phyloP scores from a whole-genome alignment of 1,139 yeast species.

The Suhomyces yuchorum region DNA sequence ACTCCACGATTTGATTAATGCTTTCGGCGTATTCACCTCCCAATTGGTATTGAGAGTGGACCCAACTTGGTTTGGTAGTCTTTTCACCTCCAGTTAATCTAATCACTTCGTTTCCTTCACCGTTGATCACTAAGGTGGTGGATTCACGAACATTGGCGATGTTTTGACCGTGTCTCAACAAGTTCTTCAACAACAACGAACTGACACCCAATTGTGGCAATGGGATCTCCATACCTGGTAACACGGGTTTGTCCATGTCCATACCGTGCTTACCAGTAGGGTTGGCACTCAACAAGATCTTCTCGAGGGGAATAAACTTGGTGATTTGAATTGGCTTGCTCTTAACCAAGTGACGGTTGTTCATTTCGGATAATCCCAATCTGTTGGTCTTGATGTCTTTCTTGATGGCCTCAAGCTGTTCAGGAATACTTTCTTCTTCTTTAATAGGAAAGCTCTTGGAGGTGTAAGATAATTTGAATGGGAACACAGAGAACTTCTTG shows the following conservation, averaged over 20 bases:
- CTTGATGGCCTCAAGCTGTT: constrained; percentile 44
- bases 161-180: constrained; percentile 54
- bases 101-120: constrained; percentile 51
- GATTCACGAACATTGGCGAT: constrained; percentile 74
- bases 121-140: constrained; percentile 57
- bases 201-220: constrained; percentile 71
- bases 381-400: constrained; percentile 60
- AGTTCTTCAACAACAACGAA: constrained; percentile 61
- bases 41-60: constrained; percentile 71
- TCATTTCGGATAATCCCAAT: constrained; percentile 79
- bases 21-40: constrained; percentile 49
- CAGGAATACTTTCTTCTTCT: constrained; percentile 35
- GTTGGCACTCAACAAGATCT: constrained; percentile 60
- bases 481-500: constrained; percentile 78
- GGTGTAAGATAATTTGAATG: constrained; percentile 78
- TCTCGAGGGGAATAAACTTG: constrained; percentile 68
- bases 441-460: constrained; percentile 61
- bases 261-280: constrained; percentile 66
- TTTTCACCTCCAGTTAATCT: constrained; percentile 79
- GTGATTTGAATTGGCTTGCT: constrained; percentile 73
- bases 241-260: constrained; percentile 64
- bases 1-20: constrained; percentile 55
- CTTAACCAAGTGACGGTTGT: constrained; percentile 78
- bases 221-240: constrained; percentile 75
- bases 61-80: constrained; percentile 77